Conservation (phyloP, 2,329 filamentous ascomycete genomes). For the Calonectria ilicicola region DNA sequence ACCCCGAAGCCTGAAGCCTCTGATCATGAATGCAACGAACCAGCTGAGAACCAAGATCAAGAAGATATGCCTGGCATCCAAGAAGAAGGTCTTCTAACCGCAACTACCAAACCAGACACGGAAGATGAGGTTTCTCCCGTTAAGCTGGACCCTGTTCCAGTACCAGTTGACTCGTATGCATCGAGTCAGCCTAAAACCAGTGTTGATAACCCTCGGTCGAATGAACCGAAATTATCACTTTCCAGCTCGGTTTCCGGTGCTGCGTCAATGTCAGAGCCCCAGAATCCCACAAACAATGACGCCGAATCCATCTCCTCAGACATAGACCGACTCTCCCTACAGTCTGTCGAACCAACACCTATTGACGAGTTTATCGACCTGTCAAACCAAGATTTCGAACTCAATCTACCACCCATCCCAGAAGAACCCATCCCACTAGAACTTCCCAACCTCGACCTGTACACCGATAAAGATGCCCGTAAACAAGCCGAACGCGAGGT, state of each 20-base stretch:
- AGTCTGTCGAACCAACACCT: conserved; percentile 54
- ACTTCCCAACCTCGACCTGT: conserved; percentile 66
- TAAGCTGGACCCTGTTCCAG: conserved; percentile 14
- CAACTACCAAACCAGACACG: background rate
- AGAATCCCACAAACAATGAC: background rate
- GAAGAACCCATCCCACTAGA: conserved; percentile 60
- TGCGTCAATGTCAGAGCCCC: background rate
- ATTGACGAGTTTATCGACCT: conserved; percentile 35
- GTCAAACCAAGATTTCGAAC: conserved; percentile 22
- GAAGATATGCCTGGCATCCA: conserved; percentile 6
- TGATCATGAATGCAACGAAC: conserved; percentile 3
- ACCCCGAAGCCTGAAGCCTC: conserved; percentile 32
- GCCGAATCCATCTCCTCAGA: conserved; percentile 20
- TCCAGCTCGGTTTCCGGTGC: background rate
- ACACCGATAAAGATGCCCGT: conserved; percentile 72
- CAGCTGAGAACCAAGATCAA: conserved; percentile 5
- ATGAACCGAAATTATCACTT: conserved; percentile 28
- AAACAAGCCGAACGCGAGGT: conserved; percentile 79
- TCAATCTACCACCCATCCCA: conserved; percentile 51
- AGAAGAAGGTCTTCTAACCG: background rate
- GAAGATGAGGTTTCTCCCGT: background rate
- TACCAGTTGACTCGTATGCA: conserved; percentile 6
- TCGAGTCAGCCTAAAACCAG: conserved; percentile 2
- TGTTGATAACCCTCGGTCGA: conserved; percentile 27
- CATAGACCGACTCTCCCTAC: conserved; percentile 43